Evolutionary conservation across 208 protist genomes (phyloP).

Genomic region (Crithidia brevicula): DNA sequence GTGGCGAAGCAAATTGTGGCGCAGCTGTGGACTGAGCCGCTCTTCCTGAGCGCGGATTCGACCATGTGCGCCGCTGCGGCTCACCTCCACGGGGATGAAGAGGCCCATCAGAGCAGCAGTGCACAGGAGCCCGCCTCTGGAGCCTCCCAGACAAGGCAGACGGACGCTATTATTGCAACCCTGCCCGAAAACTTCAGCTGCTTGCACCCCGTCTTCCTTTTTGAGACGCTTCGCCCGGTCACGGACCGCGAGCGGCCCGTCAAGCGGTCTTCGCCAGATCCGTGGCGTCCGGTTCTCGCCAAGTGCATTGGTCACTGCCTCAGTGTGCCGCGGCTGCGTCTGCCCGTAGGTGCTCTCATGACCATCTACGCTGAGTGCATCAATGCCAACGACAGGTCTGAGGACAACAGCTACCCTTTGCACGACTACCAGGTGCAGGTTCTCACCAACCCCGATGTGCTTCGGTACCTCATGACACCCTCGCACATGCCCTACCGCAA

Average conservation of each 20-base stretch:
- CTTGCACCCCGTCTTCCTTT: conserved; percentile 46
- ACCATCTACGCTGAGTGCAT: conserved; percentile 62
- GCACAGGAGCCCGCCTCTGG: neutral
- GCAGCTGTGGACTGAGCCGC: conserved; percentile 31
- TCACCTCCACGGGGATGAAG: conserved; percentile 7
- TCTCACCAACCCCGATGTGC: conserved; percentile 58
- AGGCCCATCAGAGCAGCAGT: neutral
- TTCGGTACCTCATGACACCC: conserved; percentile 44
- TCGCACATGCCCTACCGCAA: conserved; percentile 38
- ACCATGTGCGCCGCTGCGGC: neutral
- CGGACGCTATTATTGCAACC: conserved; percentile 19
- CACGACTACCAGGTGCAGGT: conserved; percentile 59
- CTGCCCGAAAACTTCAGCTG: conserved; percentile 35
- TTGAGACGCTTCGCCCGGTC: conserved; percentile 22
- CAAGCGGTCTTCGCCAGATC: neutral
- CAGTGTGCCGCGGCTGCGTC: conserved; percentile 53
- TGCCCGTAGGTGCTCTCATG: conserved; percentile 56
- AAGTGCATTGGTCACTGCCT: conserved; percentile 42
- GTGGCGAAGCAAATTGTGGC: conserved; percentile 34
- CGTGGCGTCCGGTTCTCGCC: conserved; percentile 22
- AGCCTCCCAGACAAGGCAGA: neutral
- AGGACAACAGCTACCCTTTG: conserved; percentile 24
- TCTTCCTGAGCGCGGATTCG: conserved; percentile 1
- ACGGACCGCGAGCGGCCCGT: conserved; percentile 2
- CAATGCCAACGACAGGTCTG: conserved; percentile 13